A percentile compares a stretch with the other conserved stretches of the same genome.
Evolutionary conservation across 2,329 filamentous ascomycete species (phyloP).

Genomic region (Paraphaeosphaeria minitans): DNA sequence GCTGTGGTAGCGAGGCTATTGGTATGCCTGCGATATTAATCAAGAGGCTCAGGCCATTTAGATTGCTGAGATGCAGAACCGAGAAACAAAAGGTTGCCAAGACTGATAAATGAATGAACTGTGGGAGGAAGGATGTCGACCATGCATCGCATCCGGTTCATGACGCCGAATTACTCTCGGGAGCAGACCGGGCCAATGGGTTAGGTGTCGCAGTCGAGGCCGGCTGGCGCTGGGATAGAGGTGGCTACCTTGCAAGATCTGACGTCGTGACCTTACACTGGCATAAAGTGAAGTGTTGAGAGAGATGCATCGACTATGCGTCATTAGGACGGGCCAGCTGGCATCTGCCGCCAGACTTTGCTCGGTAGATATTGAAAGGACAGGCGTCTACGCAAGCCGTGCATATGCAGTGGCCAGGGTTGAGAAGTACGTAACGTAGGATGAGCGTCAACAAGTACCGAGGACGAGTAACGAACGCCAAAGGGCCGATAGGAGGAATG

Average conservation of each 20-base stretch:
- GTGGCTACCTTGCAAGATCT: background rate
- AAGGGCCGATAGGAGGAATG: background rate
- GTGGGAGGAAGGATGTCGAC: constrained; percentile 5
- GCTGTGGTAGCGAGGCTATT: constrained; percentile 12
- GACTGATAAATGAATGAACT: constrained; percentile 7
- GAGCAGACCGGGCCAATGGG: constrained; percentile 19
- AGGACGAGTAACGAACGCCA: background rate
- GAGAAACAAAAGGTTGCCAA: constrained; percentile 7
- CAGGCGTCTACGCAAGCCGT: background rate
- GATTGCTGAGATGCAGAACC: constrained; percentile 6
- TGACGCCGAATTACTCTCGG: constrained; percentile 4
- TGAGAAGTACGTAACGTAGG: background rate
- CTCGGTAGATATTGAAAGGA: background rate
- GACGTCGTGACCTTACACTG: background rate
- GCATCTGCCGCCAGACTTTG: background rate
- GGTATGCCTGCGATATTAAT: constrained; percentile 10
- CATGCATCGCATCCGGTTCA: constrained; percentile 5
- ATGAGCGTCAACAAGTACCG: background rate
- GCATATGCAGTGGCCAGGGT: constrained; percentile 4
- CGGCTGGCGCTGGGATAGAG: constrained; percentile 7
- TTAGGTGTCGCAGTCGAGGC: constrained; percentile 8
- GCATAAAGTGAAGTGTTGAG: background rate
- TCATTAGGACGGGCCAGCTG: background rate
- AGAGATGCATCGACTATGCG: background rate
- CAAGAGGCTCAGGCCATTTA: constrained; percentile 4